Conservation (phyloP, 2,329 filamentous ascomycete genomes). For the Fusarium sp. region DNA sequence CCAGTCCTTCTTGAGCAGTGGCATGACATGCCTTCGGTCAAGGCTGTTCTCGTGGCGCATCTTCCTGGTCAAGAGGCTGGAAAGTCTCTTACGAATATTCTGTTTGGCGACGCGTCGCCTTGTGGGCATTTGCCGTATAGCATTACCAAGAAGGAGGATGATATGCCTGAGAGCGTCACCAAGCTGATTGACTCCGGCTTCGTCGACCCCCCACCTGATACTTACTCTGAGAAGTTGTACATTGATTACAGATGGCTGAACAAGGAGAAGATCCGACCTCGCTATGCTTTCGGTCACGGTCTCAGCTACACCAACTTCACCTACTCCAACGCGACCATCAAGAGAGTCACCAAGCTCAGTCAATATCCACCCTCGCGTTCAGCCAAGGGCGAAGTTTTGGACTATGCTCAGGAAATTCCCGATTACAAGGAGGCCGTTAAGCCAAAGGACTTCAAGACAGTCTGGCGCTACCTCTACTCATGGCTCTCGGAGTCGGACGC, state of each 20-base stretch:
- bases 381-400: conserved; percentile 54
- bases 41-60: conserved; percentile 84
- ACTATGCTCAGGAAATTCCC: conserved; percentile 64
- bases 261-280: conserved; percentile 76
- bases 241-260: conserved; percentile 94
- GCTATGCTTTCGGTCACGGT: conserved; percentile 88
- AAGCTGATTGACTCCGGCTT: conserved; percentile 60
- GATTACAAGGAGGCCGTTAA: conserved; percentile 65
- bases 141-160: conserved; percentile 73
- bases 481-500: conserved; percentile 63
- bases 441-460: conserved; percentile 66
- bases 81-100: conserved; percentile 80
- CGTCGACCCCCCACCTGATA: conserved; percentile 78
- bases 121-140: conserved; percentile 91
- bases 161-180: conserved; percentile 74
- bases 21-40: conserved; percentile 80
- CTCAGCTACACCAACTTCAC: conserved; percentile 83
- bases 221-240: conserved; percentile 84
- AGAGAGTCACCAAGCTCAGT: conserved; percentile 57
- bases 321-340: conserved; percentile 63
- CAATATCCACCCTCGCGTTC: conserved; percentile 50
- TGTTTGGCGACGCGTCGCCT: conserved; percentile 80
- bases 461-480: conserved; percentile 77
- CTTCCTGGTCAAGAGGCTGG: conserved; percentile 89
- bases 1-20: conserved; percentile 83